These are phyloP conservation scores for Aureobasidium vineae DNA, from an alignment of 2,329 filamentous ascomycete species.

Conservation along the genomic window DNA sequence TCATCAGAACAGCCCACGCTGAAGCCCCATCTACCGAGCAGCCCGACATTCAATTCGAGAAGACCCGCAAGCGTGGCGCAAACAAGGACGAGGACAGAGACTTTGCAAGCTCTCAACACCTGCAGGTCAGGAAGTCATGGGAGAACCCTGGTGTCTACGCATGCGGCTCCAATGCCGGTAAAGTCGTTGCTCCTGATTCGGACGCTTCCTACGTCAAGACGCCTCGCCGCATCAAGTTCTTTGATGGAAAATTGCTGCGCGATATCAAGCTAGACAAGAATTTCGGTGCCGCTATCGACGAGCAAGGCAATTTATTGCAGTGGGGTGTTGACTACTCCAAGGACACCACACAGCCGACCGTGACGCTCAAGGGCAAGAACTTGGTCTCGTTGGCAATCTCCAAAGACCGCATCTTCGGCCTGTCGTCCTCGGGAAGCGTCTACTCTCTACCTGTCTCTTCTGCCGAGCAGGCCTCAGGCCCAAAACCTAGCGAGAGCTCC, in stretches of 20 bases:
- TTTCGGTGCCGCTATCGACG: slow-evolving; percentile 82
- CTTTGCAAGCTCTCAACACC: slow-evolving; percentile 77
- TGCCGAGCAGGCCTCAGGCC: slow-evolving; percentile 64
- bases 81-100: slow-evolving; percentile 72
- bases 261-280: slow-evolving; percentile 81
- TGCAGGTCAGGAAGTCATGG: slow-evolving; percentile 80
- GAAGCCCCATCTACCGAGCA: slow-evolving; percentile 50
- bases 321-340: slow-evolving; percentile 80
- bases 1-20: slow-evolving; percentile 46
- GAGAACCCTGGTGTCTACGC: slow-evolving; percentile 85
- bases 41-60: slow-evolving; percentile 65
- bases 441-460: slow-evolving; percentile 81
- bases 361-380: slow-evolving; percentile 78
- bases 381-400: slow-evolving; percentile 74
- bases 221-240: slow-evolving; percentile 74
- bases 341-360: slow-evolving; percentile 60
- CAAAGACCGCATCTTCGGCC: slow-evolving; percentile 75
- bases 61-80: slow-evolving; percentile 54
- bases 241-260: slow-evolving; percentile 78
- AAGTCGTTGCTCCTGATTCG: slow-evolving; percentile 81
- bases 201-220: slow-evolving; percentile 75
- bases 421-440: slow-evolving; percentile 71
- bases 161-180: slow-evolving; percentile 85
- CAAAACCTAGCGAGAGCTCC: slow-evolving; percentile 62
- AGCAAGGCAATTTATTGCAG: slow-evolving; percentile 84